Percentiles rank a stretch among this genome's conserved stretches.
Evolutionary conservation across 306 rosid genomes (phyloP).

Genomic region (Mimosa bimucronata): DNA sequence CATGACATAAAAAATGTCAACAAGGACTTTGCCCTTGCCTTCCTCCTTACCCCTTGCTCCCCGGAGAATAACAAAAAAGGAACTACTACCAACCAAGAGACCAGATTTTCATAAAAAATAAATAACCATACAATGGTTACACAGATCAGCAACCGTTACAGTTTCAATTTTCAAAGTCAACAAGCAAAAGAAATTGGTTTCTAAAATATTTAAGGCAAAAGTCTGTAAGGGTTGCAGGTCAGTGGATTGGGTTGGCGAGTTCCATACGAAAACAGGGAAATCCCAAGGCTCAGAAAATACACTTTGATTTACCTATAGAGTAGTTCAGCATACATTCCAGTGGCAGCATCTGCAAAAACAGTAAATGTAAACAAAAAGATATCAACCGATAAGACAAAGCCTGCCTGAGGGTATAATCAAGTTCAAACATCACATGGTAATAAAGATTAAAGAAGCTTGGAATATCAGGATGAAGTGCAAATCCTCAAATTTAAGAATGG

Average conservation of each 20-base stretch:
- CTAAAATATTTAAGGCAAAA: constrained; percentile 1
- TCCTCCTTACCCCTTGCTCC: background rate
- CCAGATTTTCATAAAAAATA: background rate
- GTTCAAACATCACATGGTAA: background rate
- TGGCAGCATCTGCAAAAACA: constrained; percentile 80
- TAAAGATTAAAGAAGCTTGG: constrained; percentile 1
- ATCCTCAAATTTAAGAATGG: constrained; percentile 4
- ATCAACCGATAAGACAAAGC: constrained; percentile 13
- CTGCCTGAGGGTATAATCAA: constrained; percentile 23
- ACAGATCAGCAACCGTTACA: background rate
- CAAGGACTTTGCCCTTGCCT: background rate
- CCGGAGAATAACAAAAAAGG: background rate
- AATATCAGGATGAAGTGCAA: constrained; percentile 11
- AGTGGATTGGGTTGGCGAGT: background rate
- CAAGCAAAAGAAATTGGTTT: background rate
- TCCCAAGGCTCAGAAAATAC: constrained; percentile 25
- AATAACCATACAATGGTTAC: background rate
- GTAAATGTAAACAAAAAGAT: constrained; percentile 23
- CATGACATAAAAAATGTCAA: background rate
- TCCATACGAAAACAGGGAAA: constrained; percentile 3
- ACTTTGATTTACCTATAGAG: constrained; percentile 64
- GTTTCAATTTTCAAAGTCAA: background rate
- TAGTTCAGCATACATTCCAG: constrained; percentile 84
- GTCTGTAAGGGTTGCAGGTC: background rate
- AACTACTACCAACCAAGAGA: background rate